phyloP scores from a whole-genome alignment of 371 early-diverging fungal genomes.

The Aphelidium insulamus region DNA sequence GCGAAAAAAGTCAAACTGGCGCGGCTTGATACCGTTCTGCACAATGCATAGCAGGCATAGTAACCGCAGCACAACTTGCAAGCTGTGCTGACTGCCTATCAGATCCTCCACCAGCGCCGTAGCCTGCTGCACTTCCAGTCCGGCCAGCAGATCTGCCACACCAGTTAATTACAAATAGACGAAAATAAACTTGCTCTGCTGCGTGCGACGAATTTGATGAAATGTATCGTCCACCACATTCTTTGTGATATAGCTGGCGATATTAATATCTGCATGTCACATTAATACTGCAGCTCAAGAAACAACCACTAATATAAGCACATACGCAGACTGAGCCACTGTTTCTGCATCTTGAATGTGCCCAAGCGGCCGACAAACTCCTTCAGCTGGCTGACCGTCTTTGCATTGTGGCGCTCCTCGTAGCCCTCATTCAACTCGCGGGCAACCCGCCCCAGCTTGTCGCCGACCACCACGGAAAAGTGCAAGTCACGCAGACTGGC shows the following conservation, averaged over 20 bases:
- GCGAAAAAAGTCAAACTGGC: conserved; percentile 50
- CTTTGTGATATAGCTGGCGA: too few relatives aligned
- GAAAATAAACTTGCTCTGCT: too few relatives aligned
- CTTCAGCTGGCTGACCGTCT: conserved; percentile 64
- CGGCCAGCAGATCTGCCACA: too few relatives aligned
- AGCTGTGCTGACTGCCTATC: conserved; percentile 47
- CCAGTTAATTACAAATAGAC: too few relatives aligned
- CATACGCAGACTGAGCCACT: conserved; percentile 48
- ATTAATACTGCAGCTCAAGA: too few relatives aligned
- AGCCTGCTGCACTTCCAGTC: too few relatives aligned
- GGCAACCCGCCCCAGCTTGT: conserved; percentile 54
- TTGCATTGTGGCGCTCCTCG: conserved; percentile 68
- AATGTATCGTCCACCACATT: too few relatives aligned
- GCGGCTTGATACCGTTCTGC: conserved; percentile 53
- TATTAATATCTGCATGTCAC: too few relatives aligned
- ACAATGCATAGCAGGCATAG: conserved; percentile 62
- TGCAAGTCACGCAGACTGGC: conserved; percentile 61
- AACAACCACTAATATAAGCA: too few relatives aligned
- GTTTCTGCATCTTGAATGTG: conserved; percentile 57
- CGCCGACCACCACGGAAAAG: conserved; percentile 69
- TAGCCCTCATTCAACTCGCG: conserved; percentile 58
- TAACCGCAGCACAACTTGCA: conserved; percentile 39
- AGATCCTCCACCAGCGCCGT: conserved; percentile 69
- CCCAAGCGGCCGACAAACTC: conserved; percentile 69
- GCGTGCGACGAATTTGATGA: too few relatives aligned